These are phyloP conservation scores for Lactifluus subvellereus DNA, from an alignment of 768 basidiomycete species.

Conservation along the genomic window DNA sequence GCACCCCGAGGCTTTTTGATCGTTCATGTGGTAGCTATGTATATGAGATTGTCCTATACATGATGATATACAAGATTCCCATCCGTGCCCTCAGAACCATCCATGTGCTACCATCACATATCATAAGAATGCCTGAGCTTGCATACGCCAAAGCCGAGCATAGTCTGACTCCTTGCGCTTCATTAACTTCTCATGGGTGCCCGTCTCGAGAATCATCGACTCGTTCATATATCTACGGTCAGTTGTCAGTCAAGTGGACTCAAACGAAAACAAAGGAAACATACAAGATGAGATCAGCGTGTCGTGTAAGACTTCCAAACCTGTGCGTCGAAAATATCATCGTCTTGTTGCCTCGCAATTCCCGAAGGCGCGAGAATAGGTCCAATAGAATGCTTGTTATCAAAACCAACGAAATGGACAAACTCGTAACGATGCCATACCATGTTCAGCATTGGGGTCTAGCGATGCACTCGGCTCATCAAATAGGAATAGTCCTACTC, in stretches of 20 bases:
- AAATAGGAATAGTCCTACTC: slow-evolving; percentile 57
- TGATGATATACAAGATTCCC: neutral
- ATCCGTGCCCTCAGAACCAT: neutral
- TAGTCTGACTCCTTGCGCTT: slow-evolving; percentile 52
- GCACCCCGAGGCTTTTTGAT: neutral
- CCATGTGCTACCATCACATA: neutral
- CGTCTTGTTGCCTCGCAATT: slow-evolving; percentile 67
- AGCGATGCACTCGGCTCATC: slow-evolving; percentile 71
- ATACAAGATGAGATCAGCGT: slow-evolving; percentile 33
- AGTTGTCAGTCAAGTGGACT: neutral
- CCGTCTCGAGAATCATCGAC: slow-evolving; percentile 53
- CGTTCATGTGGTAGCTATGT: neutral
- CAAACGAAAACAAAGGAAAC: neutral
- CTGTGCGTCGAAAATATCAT: slow-evolving; percentile 80
- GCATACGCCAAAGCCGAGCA: slow-evolving; percentile 66
- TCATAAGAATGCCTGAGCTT: slow-evolving; percentile 57
- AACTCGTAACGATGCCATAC: slow-evolving; percentile 27
- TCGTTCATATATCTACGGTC: slow-evolving; percentile 60
- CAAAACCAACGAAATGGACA: neutral
- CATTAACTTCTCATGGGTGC: slow-evolving; percentile 59
- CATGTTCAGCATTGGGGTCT: slow-evolving; percentile 73
- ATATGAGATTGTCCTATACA: neutral
- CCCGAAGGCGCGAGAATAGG: slow-evolving; percentile 63
- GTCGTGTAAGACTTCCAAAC: slow-evolving; percentile 61
- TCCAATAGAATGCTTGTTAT: slow-evolving; percentile 32